phyloP scores from a whole-genome alignment of 345 rosid species.

The Trapa bicornis region DNA sequence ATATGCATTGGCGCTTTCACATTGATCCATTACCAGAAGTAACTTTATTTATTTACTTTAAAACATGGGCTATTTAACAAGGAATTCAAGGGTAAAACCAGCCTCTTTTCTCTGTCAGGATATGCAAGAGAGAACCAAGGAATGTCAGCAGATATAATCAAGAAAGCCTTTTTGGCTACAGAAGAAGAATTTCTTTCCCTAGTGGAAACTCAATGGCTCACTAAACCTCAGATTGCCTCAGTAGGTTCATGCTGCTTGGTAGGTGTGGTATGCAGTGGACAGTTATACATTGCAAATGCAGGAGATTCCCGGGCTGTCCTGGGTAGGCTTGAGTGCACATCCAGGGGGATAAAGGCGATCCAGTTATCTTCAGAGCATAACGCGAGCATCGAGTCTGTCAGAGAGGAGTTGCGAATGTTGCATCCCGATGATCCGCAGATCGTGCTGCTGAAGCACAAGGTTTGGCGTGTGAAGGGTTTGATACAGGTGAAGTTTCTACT shows the following conservation, averaged over 20 bases:
- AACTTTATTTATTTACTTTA: not conserved
- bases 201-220: conserved; percentile 57
- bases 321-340: conserved; percentile 40
- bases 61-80: not conserved
- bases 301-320: conserved; percentile 92
- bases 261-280: conserved; percentile 68
- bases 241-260: conserved; percentile 93
- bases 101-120: conserved; percentile 46
- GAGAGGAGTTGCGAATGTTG: conserved; percentile 69
- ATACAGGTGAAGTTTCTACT: conserved; percentile 50
- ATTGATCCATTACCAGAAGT: not conserved
- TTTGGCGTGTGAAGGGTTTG: conserved; percentile 97
- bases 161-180: conserved; percentile 68
- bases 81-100: not conserved
- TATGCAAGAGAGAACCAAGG: conserved; percentile 64
- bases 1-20: not conserved
- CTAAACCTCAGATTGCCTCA: conserved; percentile 77
- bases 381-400: conserved; percentile 72
- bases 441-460: conserved; percentile 75
- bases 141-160: conserved; percentile 80
- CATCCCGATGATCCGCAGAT: conserved; percentile 93
- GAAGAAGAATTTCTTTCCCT: conserved; percentile 81
- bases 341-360: conserved; percentile 64
- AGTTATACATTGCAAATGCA: conserved; percentile 75
- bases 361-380: conserved; percentile 86